Conservation (phyloP, 345 rosid genomes). For the Murraya paniculata region DNA sequence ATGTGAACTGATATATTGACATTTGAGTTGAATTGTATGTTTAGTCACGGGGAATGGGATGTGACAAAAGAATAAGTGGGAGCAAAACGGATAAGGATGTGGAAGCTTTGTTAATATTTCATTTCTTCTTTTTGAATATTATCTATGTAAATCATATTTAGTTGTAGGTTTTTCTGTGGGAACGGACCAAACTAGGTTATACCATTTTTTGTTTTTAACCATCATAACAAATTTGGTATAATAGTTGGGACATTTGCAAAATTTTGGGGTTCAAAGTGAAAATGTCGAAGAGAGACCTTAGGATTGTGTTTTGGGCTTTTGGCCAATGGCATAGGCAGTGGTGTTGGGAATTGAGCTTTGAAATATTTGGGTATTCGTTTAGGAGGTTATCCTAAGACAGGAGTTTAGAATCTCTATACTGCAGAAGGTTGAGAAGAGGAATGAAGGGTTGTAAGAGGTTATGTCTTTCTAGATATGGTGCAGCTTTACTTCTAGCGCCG, state of each 20-base stretch:
- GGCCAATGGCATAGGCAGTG: background rate
- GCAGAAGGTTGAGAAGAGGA: background rate
- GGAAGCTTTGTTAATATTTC: background rate
- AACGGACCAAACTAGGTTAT: background rate
- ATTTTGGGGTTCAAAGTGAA: background rate
- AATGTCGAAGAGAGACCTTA: background rate
- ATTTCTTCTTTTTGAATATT: background rate
- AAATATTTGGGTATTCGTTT: background rate
- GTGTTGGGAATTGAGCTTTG: background rate
- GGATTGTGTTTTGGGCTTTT: background rate
- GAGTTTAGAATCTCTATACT: background rate
- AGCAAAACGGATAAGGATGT: background rate
- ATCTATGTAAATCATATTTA: background rate
- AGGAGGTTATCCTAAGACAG: background rate
- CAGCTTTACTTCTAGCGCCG: background rate
- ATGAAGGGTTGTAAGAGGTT: background rate
- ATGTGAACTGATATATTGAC: background rate
- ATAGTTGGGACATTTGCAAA: background rate
- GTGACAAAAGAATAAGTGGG: background rate
- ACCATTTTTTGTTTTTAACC: background rate
- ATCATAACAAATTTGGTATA: background rate
- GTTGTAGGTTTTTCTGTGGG: background rate
- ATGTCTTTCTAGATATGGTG: background rate
- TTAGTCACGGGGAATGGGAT: background rate
- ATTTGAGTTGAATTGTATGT: slow-evolving; percentile 3